Evolutionary conservation across 2,329 filamentous ascomycete species (phyloP), one percentile per base, ranked within the genome.

Genomic region (Proliferodiscus dingleyae): DNA sequence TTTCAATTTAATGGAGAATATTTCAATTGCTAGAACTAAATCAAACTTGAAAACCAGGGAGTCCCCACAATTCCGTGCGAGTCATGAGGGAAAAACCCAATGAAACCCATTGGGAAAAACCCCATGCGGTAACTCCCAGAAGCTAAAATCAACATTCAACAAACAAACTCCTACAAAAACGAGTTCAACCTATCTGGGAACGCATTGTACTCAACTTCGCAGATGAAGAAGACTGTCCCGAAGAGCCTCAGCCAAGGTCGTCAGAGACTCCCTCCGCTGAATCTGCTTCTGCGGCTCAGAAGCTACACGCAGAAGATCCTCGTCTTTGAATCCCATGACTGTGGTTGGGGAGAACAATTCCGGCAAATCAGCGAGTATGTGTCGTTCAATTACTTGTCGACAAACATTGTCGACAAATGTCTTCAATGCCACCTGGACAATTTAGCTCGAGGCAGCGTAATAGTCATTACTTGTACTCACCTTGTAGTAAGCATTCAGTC

Each of bases 361-460:
- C 4, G 53, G 38, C 2, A 61, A 43, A 61, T 28, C 13, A 6
- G 24, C 6, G 13, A 28, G 24, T 13, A 28, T 52, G 30, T 61
- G 58, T 9, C 60, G 51, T 29, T 63, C 59, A 19, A 62, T 47
- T 2, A 57, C 53, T 24, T 61, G 59, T 2, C 47, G 51, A 10
- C 56, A 61, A 3, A 61, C 49, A 43, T 62, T 61, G 36, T 60
- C 57, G 8, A 62, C 47, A 21, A 62, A 63, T 1, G 49, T 57
- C 34, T 61, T 60, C 15, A 56, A 37, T 4, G 50, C 46, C 11
- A 62, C 59, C 60, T 60, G 24, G 24, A 5, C n/a, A 22, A 42
- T 28, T 23, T 42, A 43, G 34, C 13, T 18, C 19, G 18, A 28
- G 13, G 24, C 24, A 6, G 6, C 24, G 6, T 28, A 28, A 7